phyloP scores from a whole-genome alignment of 352 stramenopile genomes.

The Phytopythium helicoides region DNA sequence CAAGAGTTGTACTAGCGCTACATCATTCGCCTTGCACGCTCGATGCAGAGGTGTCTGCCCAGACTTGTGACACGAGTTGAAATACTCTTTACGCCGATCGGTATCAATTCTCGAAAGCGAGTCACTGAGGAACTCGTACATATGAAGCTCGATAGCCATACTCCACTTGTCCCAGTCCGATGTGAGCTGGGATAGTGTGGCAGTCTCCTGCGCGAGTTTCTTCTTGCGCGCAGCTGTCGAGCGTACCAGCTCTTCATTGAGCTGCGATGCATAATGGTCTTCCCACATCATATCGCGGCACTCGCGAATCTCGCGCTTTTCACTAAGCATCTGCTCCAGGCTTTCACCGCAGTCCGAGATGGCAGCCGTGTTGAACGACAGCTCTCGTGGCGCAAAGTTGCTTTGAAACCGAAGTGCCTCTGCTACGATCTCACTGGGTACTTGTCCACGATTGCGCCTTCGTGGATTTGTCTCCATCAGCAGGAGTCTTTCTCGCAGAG shows the following conservation, averaged over 20 bases:
- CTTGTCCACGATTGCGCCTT: conserved; percentile 43
- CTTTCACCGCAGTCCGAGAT: conserved; percentile 58
- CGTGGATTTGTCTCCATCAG: conserved; percentile 40
- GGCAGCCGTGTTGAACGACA: conserved; percentile 33
- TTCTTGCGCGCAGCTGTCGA: conserved; percentile 21
- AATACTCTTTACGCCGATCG: conserved; percentile 23
- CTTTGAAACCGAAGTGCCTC: conserved; percentile 39
- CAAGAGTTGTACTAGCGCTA: conserved; percentile 36
- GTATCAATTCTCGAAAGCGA: conserved; percentile 24
- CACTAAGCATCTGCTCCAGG: conserved; percentile 34
- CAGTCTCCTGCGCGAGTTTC: conserved; percentile 48
- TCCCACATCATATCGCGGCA: conserved; percentile 66
- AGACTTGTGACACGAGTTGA: conserved; percentile 36
- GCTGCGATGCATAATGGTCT: conserved; percentile 38
- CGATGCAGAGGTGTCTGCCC: conserved; percentile 58
- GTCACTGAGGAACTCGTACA: conserved; percentile 34
- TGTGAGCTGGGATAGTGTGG: conserved; percentile 50
- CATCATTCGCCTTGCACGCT: conserved; percentile 45
- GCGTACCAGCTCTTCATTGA: conserved; percentile 21
- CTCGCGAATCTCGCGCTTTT: conserved; percentile 50
- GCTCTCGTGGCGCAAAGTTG: conserved; percentile 31
- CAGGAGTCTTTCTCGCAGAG: conserved; percentile 39
- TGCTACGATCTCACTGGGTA: conserved; percentile 37
- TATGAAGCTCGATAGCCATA: conserved; percentile 60
- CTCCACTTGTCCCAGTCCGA: conserved; percentile 65